Base-by-base conservation (phyloP, 176 grass and related monocot genomes). In the Raddia distichophylla region DNA sequence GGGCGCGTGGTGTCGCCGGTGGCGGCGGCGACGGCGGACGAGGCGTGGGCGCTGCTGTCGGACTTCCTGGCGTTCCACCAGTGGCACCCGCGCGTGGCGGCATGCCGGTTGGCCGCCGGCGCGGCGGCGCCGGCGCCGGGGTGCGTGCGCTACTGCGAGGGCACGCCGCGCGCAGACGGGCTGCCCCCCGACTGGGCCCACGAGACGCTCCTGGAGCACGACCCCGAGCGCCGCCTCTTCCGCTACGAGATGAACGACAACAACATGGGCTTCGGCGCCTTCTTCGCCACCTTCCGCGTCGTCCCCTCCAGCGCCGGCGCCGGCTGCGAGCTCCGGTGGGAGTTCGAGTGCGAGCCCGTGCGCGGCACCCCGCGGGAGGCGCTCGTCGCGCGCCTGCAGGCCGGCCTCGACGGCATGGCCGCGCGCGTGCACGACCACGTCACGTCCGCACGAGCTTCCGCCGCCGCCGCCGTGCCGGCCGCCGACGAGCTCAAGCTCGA, bases 241-340 rank as follows among this genome's bases (percentile, higher is more conserved):
- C 87, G 92, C 43, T 95, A 95, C 90, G 85, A 95, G 86, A 87
- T 95, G 89, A 92, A 87, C 70, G 87, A 95, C 69, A 95, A 92
- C 93, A 95, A 95, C 77, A 87, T 95, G 93, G 93, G 93, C 9
- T 95, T 95, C 74, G 84, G 80, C 42, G 7, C 14, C 54, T 95
- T 92, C 78, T 85, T 89, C 63, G 90, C 93, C 49, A 80, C 69
- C 17, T 90, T 92, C 80, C 73, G 74, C 73, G 93, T 92, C 80
- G 80, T 77, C 52, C 51, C 74, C 27, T 53, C 11, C 51, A 34
- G 0, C 35, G 13, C 4, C 14, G 13, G 0, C 12, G n/a, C 0
- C 2, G 62, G 83, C 7, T 90, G 88, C 79, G 74, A 78, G 73
- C 74, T 90, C 45, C 51, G 79, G 19, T 90, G 88, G 88, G 88